A percentile compares a stretch with the other conserved stretches of the same genome.
Evolutionary conservation across 2,329 filamentous ascomycete genomes (phyloP).

Genomic region (Pyrenophora teres): DNA sequence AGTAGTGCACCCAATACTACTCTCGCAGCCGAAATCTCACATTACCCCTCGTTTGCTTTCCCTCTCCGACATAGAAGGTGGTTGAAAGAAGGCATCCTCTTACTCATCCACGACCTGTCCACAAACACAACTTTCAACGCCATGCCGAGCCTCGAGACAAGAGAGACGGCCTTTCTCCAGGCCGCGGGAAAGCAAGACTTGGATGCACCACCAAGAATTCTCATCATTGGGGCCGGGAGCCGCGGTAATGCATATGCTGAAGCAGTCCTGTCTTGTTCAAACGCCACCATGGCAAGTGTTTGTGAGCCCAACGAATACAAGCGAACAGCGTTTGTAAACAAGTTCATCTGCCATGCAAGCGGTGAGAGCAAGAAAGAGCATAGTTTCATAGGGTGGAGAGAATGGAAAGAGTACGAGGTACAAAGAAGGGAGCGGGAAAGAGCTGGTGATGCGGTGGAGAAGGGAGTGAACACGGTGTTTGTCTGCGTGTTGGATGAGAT

Average conservation of each 20-base stretch:
- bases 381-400: constrained; percentile 73
- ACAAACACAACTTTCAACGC: neutral
- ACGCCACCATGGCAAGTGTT: constrained; percentile 72
- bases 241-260: constrained; percentile 45
- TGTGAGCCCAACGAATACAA: constrained; percentile 83
- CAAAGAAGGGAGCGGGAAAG: constrained; percentile 59
- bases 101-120: neutral
- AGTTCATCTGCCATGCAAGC: constrained; percentile 70
- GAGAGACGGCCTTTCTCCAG: constrained; percentile 18
- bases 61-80: neutral
- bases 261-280: constrained; percentile 28
- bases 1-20: constrained; percentile 16
- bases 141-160: constrained; percentile 2
- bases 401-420: constrained; percentile 75
- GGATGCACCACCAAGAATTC: constrained; percentile 33
- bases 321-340: constrained; percentile 69
- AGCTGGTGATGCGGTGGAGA: constrained; percentile 22
- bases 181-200: constrained; percentile 28
- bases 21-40: constrained; percentile 10
- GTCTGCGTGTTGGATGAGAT: constrained; percentile 84
- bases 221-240: constrained; percentile 48
- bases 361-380: constrained; percentile 62
- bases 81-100: neutral
- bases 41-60: constrained; percentile 9
- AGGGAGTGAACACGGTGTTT: constrained; percentile 62